Conservation (phyloP, 2,329 filamentous ascomycete genomes). For the Sodiomyces alkalinus region DNA sequence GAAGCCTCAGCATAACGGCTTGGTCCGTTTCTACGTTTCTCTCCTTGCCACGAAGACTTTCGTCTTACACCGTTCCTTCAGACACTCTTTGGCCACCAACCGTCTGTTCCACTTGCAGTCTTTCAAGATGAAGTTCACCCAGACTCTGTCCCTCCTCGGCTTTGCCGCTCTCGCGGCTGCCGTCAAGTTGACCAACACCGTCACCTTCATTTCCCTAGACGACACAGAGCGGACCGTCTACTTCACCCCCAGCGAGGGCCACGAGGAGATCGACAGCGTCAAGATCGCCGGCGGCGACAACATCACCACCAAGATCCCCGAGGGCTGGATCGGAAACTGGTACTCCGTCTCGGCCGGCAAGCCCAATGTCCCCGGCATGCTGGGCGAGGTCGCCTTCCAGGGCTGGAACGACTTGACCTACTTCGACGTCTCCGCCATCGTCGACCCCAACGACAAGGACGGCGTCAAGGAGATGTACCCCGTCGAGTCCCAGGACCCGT, state of each 20-base stretch:
- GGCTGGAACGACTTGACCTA: constrained; percentile 33
- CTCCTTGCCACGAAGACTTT: constrained; percentile 3
- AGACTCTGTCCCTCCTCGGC: constrained; percentile 25
- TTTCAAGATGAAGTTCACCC: constrained; percentile 42
- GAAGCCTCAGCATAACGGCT: constrained; percentile 4
- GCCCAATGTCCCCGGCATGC: constrained; percentile 29
- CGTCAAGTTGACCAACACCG: constrained; percentile 26
- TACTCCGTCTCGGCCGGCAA: constrained; percentile 31
- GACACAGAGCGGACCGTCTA: constrained; percentile 29
- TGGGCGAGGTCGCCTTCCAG: constrained; percentile 34
- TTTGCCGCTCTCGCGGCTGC: constrained; percentile 24
- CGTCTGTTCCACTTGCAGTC: too few species aligned
- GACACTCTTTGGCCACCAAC: too few species aligned
- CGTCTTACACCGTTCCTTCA: too few species aligned
- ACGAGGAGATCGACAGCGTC: constrained; percentile 19
- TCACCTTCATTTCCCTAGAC: constrained; percentile 47
- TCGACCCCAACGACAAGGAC: constrained; percentile 30
- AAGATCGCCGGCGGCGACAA: constrained; percentile 22
- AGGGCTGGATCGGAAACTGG: constrained; percentile 33
- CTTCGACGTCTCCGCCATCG: constrained; percentile 45
- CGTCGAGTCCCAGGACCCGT: constrained; percentile 15
- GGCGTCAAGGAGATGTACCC: constrained; percentile 42
- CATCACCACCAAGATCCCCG: constrained; percentile 25
- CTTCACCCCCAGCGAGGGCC: constrained; percentile 30
- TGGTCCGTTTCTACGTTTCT: constrained; percentile 1